Evolutionary conservation across 83 land plant genomes (phyloP).

Genomic region (Larix sibirica): DNA sequence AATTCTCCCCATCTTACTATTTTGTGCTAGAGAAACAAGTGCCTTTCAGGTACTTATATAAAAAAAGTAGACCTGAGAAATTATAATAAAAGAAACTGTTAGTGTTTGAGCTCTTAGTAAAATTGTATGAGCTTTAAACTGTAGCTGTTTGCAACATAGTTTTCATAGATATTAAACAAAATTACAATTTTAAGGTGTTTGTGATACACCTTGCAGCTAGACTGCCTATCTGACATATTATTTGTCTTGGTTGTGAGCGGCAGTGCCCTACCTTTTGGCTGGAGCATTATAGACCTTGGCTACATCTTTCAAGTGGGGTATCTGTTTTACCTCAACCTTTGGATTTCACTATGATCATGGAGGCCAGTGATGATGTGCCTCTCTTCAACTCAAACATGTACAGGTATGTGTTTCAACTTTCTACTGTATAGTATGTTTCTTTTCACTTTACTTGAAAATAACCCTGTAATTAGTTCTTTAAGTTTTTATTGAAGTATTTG

Average conservation of each 20-base stretch:
- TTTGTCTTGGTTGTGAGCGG: conserved; percentile 15
- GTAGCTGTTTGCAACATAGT: neutral
- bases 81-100: neutral
- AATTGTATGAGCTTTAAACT: neutral
- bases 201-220: neutral
- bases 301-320: conserved; percentile 33
- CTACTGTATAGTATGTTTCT: neutral
- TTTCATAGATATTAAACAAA: no score
- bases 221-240: conserved; percentile 1
- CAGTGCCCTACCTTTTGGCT: conserved; percentile 39
- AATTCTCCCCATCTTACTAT: neutral
- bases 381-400: conserved; percentile 64
- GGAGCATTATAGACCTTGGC: conserved; percentile 59
- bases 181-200: neutral
- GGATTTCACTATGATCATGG: conserved; percentile 57
- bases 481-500: neutral
- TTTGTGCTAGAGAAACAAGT: neutral
- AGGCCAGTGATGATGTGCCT: conserved; percentile 57
- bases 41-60: neutral
- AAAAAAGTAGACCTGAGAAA: neutral
- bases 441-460: neutral
- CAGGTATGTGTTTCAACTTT: conserved; percentile 57
- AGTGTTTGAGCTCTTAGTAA: neutral
- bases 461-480: neutral
- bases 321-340: conserved; percentile 29